phyloP scores from a whole-genome alignment of 139 green algal species.

The Tetraselmis chui region DNA sequence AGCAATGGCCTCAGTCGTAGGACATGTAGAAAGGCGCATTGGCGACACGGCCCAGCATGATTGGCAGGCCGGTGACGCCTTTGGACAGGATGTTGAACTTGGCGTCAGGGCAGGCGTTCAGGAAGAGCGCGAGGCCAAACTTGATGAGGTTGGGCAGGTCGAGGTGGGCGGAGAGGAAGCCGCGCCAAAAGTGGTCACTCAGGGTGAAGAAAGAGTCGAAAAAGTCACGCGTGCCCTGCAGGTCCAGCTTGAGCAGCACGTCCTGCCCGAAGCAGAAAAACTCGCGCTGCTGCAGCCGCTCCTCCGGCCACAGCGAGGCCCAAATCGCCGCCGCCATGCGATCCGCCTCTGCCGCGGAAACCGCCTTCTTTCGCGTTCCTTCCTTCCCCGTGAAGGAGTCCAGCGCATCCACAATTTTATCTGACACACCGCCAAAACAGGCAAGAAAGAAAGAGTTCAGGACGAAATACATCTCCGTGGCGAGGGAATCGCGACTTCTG shows the following conservation, averaged over 20 bases:
- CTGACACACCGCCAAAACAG: too few species aligned
- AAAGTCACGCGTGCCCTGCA: slow-evolving; percentile 83
- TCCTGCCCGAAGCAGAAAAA: slow-evolving; percentile 98
- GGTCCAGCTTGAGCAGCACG: slow-evolving; percentile 75
- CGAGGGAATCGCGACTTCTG: too few species aligned
- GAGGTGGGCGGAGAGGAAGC: slow-evolving; percentile 86
- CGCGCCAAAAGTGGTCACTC: slow-evolving; percentile 85
- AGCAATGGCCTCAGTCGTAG: background rate
- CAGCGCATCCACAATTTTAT: background rate
- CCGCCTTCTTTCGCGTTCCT: background rate
- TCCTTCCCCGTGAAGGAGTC: background rate
- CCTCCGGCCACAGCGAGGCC: slow-evolving; percentile 75
- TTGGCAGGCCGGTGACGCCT: background rate
- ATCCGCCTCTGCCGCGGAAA: slow-evolving; percentile 42
- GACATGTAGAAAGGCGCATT: background rate
- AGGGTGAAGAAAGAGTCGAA: slow-evolving; percentile 95
- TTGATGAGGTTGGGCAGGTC: slow-evolving; percentile 70
- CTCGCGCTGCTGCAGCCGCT: slow-evolving; percentile 81
- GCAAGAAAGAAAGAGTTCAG: too few species aligned
- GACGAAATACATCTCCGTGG: too few species aligned
- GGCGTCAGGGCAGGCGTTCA: slow-evolving; percentile 19
- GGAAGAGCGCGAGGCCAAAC: slow-evolving; percentile 86
- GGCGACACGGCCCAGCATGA: background rate
- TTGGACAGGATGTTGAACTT: slow-evolving; percentile 1
- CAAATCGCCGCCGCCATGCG: slow-evolving; percentile 66